Evolutionary conservation across 306 rosid genomes (phyloP), one percentile per base, ranked within the genome.

Genomic region (Dryas alaskensis): DNA sequence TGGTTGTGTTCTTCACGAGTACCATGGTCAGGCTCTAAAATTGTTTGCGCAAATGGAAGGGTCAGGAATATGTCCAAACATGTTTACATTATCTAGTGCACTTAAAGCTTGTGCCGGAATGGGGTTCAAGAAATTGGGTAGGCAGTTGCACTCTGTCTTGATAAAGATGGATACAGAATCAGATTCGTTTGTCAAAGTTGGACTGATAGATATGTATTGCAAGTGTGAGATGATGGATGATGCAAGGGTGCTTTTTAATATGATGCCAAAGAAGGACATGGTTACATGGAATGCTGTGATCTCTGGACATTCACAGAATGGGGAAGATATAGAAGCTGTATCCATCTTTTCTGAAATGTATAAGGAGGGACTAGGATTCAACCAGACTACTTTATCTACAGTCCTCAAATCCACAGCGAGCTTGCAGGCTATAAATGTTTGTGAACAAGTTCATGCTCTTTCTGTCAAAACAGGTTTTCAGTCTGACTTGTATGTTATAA

Each of bases 211-310:
- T 76, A 80, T 93, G 96, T 93, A 91, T 80, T 58, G 96, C 66
- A 93, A 88, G 81, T 89, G 91, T 81, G 84, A 80, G 79, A 81
- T 85, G 86, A 83, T 88, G 81, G 76, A 63, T 73, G 84, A 85
- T 81, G 97, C 98, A 52, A 86, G 88, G 86, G 85, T 76, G 79
- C 91, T 86, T 62, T 90, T 19, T 10, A 69, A 81, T 64, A 82
- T 77, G 74, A 86, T 84, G 87, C 87, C 85, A 67, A 85, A 74
- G 70, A 88, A 88, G 81, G 85, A 87, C 69, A 66, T 79, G 78
- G 83, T 93, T 74, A 88, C 93, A 10, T 81, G 87, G 84, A 93
- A 93, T 79, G 97, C 94, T 54, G 79, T 93, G 83, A 88, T 91
- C 74, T 84, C 97, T 3, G 92, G 97, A 50, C 85, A 84, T 81